A percentile compares a stretch with the other conserved stretches of the same genome.
Evolutionary conservation across 1,284 basidiomycete species (phyloP).

Genomic region (Athelia sp.): DNA sequence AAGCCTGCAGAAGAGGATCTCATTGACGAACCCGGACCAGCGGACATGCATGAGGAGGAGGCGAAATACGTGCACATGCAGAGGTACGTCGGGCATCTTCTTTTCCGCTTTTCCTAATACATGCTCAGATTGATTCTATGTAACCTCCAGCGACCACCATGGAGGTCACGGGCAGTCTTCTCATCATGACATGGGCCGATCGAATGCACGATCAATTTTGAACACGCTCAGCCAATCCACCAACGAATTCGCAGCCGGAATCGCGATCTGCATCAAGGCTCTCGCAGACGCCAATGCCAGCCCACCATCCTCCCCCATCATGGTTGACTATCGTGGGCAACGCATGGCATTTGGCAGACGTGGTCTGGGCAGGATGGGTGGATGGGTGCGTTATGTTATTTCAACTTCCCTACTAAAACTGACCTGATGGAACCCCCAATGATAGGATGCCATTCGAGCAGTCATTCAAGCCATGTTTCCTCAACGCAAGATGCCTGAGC

Average conservation of each 20-base stretch:
- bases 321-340: neutral
- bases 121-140: neutral
- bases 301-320: neutral
- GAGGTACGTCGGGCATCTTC: neutral
- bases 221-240: neutral
- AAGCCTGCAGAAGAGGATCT: neutral
- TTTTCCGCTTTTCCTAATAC: neutral
- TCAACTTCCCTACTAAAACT: neutral
- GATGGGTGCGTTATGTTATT: neutral
- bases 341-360: neutral
- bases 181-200: neutral
- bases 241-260: neutral
- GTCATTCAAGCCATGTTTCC: neutral
- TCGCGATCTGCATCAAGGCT: neutral
- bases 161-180: neutral
- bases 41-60: neutral
- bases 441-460: neutral
- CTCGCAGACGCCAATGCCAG: neutral
- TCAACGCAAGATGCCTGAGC: neutral
- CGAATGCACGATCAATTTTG: neutral
- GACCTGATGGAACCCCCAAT: no score
- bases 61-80: neutral
- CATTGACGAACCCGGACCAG: neutral
- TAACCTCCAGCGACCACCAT: no score
- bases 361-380: neutral